phyloP scores from a whole-genome alignment of 352 stramenopile species.

The Thalassiosira pacifica region DNA sequence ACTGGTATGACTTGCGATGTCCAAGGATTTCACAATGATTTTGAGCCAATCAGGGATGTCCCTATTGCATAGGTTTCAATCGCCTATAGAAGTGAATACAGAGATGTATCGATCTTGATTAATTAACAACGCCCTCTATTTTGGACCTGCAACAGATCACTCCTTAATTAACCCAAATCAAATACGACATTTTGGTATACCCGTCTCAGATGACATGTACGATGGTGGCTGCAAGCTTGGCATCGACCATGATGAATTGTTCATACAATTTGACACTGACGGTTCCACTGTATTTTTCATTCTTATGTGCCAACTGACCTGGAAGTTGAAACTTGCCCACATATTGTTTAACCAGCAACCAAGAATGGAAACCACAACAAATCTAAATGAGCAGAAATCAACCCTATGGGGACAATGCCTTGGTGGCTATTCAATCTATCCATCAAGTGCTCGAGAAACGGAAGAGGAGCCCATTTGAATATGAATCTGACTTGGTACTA shows the following conservation, averaged over 20 bases:
- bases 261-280: neutral
- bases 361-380: neutral
- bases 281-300: no score
- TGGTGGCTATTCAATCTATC: no score
- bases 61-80: conserved; percentile 22
- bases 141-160: conserved; percentile 47
- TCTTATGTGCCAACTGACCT: neutral
- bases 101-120: conserved; percentile 35
- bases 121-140: conserved; percentile 47
- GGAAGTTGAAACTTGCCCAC: neutral
- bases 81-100: conserved; percentile 4
- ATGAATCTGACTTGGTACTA: neutral
- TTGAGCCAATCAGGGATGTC: conserved; percentile 11
- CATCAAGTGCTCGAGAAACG: no score
- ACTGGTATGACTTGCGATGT: neutral
- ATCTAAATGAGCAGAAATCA: neutral
- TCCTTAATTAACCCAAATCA: conserved; percentile 62
- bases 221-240: neutral
- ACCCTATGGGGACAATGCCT: neutral
- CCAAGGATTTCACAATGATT: conserved; percentile 20
- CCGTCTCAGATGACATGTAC: neutral
- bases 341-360: no score
- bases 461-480: neutral
- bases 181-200: conserved; percentile 45
- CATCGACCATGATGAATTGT: neutral